Evolutionary conservation across 2,329 filamentous ascomycete genomes (phyloP).

Genomic region (Gremmenia infestans): DNA sequence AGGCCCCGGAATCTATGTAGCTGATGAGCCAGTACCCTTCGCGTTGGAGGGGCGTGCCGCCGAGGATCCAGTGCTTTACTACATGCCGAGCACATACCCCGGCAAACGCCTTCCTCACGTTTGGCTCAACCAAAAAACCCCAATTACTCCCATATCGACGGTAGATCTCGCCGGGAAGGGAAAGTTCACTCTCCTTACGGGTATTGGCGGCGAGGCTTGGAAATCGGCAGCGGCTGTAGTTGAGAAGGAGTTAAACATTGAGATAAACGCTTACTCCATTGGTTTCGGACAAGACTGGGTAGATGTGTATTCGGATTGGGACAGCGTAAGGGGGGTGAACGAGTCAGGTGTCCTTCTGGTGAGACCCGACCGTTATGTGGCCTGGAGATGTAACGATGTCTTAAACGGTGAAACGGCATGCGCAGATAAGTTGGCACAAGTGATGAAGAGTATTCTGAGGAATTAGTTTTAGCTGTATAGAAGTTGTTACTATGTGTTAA

Average conservation of each 20-base stretch:
- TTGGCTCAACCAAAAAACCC: constrained; percentile 50
- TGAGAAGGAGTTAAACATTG: constrained; percentile 36
- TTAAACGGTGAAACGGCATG: constrained; percentile 2
- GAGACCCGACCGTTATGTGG: constrained; percentile 46
- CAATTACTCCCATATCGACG: constrained; percentile 47
- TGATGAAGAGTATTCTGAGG: constrained; percentile 14
- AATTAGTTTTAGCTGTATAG: neutral
- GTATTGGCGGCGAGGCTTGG: constrained; percentile 52
- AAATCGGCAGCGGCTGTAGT: constrained; percentile 42
- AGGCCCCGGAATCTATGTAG: constrained; percentile 40
- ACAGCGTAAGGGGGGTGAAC: constrained; percentile 44
- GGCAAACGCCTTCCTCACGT: constrained; percentile 56
- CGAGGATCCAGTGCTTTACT: constrained; percentile 39
- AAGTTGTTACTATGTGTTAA: too few species aligned
- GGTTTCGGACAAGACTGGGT: constrained; percentile 55
- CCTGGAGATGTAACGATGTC: constrained; percentile 14
- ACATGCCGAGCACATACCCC: constrained; percentile 49
- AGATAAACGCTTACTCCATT: constrained; percentile 46
- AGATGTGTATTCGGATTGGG: constrained; percentile 60
- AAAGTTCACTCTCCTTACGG: constrained; percentile 45
- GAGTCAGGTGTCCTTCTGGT: constrained; percentile 55
- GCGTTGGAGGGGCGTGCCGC: constrained; percentile 15
- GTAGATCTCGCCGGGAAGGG: constrained; percentile 56
- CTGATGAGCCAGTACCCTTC: constrained; percentile 32
- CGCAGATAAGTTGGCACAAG: constrained; percentile 8